Conservation (phyloP, 176 grass and related monocot genomes). For the Ananas comosus region DNA sequence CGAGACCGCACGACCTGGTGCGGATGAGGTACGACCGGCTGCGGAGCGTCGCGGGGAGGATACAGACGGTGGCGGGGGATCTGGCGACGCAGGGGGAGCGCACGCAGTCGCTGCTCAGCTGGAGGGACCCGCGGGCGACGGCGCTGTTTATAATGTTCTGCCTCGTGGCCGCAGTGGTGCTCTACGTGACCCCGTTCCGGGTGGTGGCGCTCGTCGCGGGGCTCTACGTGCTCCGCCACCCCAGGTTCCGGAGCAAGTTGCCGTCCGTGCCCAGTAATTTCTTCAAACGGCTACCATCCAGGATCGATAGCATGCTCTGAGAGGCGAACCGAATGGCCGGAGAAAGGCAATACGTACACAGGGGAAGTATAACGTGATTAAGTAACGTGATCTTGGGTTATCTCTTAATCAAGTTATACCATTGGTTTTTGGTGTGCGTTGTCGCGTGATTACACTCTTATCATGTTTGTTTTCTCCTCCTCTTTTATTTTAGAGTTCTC, state of each 20-base stretch:
- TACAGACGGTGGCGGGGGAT: constrained; percentile 70
- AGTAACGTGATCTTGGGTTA: no score
- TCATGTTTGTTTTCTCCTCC: no score
- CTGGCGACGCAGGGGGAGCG: constrained; percentile 75
- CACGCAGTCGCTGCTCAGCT: constrained; percentile 53
- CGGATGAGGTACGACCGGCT: constrained; percentile 70
- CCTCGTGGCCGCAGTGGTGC: constrained; percentile 36
- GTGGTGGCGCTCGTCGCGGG: constrained; percentile 34
- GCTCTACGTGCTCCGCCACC: constrained; percentile 54
- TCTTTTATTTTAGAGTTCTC: no score
- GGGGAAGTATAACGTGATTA: no score
- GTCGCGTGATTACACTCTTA: no score
- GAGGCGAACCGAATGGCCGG: neutral
- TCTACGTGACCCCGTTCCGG: constrained; percentile 41
- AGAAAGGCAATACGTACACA: no score
- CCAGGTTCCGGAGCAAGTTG: constrained; percentile 49
- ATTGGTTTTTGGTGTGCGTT: no score
- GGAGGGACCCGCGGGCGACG: constrained; percentile 72
- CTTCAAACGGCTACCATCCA: constrained; percentile 66
- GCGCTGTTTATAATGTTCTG: constrained; percentile 42
- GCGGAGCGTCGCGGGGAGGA: constrained; percentile 59
- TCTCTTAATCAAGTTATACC: no score
- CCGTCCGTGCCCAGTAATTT: constrained; percentile 49
- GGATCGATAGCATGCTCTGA: constrained; percentile 38
- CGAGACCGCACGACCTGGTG: constrained; percentile 41